Percentiles rank a stretch among this genome's conserved stretches.
phyloP scores from a whole-genome alignment of 345 rosid species.

The Iberis pinnata region DNA sequence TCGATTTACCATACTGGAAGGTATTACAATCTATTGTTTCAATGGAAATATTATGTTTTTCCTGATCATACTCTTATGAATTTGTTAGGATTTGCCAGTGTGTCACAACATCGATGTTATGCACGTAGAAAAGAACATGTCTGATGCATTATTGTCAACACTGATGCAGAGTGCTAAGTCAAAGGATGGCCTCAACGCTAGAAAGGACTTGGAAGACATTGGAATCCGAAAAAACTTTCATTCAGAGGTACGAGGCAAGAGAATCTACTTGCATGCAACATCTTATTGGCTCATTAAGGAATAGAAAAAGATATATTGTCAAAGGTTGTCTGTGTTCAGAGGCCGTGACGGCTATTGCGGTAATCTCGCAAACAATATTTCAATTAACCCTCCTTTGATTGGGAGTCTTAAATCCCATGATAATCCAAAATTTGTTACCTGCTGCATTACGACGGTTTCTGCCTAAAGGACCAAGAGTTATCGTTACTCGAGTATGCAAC shows the following conservation, averaged over 20 bases:
- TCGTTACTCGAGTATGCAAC: not conserved
- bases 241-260: not conserved
- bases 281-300: not conserved
- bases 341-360: not conserved
- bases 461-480: not conserved
- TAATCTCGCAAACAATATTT: not conserved
- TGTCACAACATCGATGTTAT: not conserved
- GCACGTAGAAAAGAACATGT: not conserved
- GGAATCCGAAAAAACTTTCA: not conserved
- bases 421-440: not conserved
- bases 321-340: not conserved
- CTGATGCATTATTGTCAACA: not conserved
- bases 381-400: not conserved
- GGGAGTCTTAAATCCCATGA: not conserved
- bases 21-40: not conserved
- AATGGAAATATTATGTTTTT: too few species aligned
- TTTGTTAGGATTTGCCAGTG: not conserved
- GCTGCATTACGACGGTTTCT: not conserved
- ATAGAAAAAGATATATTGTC: not conserved
- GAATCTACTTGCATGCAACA: not conserved
- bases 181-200: not conserved
- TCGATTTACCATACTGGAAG: not conserved
- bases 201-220: not conserved
- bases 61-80: too few species aligned
- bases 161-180: not conserved